A percentile compares a stretch with the other conserved stretches of the same genome.
Conservation (phyloP, 2,329 filamentous ascomycete species). For the Zasmidium angulare region DNA sequence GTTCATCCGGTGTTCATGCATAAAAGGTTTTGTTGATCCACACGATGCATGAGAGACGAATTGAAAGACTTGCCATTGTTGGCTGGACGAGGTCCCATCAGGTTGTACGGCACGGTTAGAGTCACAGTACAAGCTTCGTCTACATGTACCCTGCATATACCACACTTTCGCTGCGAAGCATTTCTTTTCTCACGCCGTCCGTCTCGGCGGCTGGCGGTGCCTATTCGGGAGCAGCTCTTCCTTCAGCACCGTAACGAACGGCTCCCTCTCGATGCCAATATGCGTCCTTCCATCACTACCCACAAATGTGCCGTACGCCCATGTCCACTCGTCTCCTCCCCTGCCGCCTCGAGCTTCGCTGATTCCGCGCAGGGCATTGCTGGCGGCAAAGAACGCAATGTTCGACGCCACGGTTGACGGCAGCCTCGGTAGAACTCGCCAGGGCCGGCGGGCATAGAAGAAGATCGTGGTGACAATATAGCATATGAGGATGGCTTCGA, state of each 20-base stretch:
- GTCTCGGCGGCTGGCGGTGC: too few species aligned
- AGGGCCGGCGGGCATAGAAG: constrained; percentile 46
- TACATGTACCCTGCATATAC: too few species aligned
- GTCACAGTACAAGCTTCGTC: too few species aligned
- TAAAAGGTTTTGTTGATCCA: neutral
- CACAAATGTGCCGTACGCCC: constrained; percentile 53
- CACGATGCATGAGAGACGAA: neutral
- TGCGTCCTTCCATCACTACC: constrained; percentile 50
- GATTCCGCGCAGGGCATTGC: constrained; percentile 37
- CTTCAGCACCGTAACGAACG: constrained; percentile 30
- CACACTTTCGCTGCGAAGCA: too few species aligned
- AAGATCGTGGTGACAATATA: constrained; percentile 46
- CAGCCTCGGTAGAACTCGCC: constrained; percentile 50
- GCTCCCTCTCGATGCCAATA: constrained; percentile 53
- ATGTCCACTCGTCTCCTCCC: constrained; percentile 24
- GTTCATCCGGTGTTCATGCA: neutral
- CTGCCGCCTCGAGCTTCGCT: neutral
- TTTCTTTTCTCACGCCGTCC: too few species aligned
- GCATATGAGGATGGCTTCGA: constrained; percentile 43
- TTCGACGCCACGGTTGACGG: constrained; percentile 53
- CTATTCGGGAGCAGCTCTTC: neutral
- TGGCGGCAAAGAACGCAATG: constrained; percentile 51
- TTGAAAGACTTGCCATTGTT: neutral
- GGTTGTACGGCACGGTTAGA: too few species aligned
- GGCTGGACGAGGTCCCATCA: too few species aligned